Evolutionary conservation across 257 asterid genomes (phyloP).

Genomic region (Parsonsia alboflavescens): DNA sequence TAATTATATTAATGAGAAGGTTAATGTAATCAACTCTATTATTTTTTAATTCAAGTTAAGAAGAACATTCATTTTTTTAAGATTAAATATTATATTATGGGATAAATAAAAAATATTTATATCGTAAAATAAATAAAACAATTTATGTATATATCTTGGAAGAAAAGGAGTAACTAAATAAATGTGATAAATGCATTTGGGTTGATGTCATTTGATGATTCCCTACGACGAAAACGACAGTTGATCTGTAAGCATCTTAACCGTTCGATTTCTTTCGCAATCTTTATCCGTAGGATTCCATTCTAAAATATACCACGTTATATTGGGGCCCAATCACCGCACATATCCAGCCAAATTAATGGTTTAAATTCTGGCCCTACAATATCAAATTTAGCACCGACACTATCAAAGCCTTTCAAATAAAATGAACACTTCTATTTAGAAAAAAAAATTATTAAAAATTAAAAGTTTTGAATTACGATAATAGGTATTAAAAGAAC

Average conservation of each 20-base stretch:
- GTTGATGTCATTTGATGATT: not conserved
- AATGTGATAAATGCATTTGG: not conserved
- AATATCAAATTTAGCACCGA: constrained; percentile 19
- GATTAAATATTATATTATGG: too few species aligned
- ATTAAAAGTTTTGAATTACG: not conserved
- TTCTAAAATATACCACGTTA: not conserved
- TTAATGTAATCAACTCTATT: too few species aligned
- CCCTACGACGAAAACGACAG: constrained; percentile 9
- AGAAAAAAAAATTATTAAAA: too few species aligned
- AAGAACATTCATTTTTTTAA: too few species aligned
- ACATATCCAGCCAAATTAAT: constrained; percentile 4
- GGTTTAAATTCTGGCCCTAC: constrained; percentile 5
- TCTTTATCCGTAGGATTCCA: constrained; percentile 22
- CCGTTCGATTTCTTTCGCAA: constrained; percentile 20
- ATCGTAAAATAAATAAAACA: too few species aligned
- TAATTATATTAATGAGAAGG: too few species aligned
- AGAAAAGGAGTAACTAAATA: too few species aligned
- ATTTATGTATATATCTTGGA: too few species aligned
- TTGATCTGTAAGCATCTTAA: constrained; percentile 9
- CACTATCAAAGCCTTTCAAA: constrained; percentile 6
- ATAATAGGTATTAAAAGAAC: not conserved
- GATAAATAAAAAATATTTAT: too few species aligned
- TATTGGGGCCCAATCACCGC: constrained; percentile 15
- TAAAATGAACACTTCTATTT: not conserved
- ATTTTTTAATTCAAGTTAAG: too few species aligned